Conservation (phyloP, 2,329 filamentous ascomycete species). For the Stachybotrys echinatus region DNA sequence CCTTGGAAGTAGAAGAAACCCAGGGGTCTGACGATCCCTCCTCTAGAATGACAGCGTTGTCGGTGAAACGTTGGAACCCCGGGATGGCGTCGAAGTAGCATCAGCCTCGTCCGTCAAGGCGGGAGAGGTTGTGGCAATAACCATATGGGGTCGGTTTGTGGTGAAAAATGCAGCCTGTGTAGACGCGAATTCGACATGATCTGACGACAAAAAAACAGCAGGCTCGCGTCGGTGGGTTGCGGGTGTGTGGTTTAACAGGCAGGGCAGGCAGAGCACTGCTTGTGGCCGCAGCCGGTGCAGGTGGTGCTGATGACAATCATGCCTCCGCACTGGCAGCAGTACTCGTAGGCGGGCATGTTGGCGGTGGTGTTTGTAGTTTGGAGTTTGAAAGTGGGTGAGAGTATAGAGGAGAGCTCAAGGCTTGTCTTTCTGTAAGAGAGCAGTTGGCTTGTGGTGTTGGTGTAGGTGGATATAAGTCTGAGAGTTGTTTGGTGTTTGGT, state of each 20-base stretch:
- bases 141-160: no score
- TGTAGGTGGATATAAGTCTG: neutral
- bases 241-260: constrained; percentile 18
- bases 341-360: constrained; percentile 41
- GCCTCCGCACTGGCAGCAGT: constrained; percentile 51
- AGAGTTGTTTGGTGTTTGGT: neutral
- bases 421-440: no score
- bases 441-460: neutral
- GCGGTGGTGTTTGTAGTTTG: constrained; percentile 5
- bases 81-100: no score
- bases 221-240: neutral
- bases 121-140: no score
- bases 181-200: no score
- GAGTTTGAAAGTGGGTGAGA: neutral
- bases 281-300: constrained; percentile 45
- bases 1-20: no score
- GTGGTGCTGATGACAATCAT: constrained; percentile 53
- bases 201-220: neutral
- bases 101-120: no score
- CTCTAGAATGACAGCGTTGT: no score
- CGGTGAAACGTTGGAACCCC: no score
- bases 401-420: neutral
- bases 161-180: no score
- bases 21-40: no score
- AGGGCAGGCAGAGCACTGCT: constrained; percentile 42